Evolutionary conservation across 768 basidiomycete species (phyloP).

Genomic region (Stropharia rugosoannulata): DNA sequence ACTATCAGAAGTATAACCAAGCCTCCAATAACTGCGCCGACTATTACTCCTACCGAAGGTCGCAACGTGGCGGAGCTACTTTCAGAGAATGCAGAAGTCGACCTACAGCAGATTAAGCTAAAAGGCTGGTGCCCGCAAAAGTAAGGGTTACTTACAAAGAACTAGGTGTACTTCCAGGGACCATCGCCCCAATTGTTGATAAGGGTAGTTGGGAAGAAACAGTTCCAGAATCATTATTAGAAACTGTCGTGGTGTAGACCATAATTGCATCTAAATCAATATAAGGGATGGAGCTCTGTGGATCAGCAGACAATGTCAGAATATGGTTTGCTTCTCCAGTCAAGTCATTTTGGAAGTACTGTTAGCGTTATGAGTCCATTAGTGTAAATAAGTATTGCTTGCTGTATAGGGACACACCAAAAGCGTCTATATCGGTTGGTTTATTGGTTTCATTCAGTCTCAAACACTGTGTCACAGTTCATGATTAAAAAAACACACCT

Average conservation of each 20-base stretch:
- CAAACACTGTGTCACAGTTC: not conserved
- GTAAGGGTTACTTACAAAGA: constrained; percentile 11
- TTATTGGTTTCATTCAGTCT: not conserved
- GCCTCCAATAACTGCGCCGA: constrained; percentile 24
- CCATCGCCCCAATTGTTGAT: not conserved
- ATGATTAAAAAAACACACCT: constrained; percentile 16
- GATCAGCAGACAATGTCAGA: constrained; percentile 34
- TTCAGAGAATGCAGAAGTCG: not conserved
- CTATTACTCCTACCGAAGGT: constrained; percentile 20
- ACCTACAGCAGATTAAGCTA: not conserved
- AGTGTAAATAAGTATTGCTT: not conserved
- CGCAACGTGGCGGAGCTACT: constrained; percentile 10
- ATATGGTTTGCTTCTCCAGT: constrained; percentile 34
- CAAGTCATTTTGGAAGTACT: constrained; percentile 44
- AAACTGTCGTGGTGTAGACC: constrained; percentile 24
- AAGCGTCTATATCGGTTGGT: constrained; percentile 25
- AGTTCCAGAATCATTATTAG: not conserved
- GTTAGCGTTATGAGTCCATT: not conserved
- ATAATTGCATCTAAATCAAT: constrained; percentile 44
- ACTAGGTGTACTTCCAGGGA: constrained; percentile 6
- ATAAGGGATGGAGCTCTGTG: constrained; percentile 33
- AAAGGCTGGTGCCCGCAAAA: not conserved
- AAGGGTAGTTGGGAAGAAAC: not conserved
- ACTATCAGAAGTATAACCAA: constrained; percentile 25
- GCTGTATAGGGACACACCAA: constrained; percentile 21